Base-by-base conservation (phyloP, 805 yeast species). In the Vanderwaltozyma yarrowii region DNA sequence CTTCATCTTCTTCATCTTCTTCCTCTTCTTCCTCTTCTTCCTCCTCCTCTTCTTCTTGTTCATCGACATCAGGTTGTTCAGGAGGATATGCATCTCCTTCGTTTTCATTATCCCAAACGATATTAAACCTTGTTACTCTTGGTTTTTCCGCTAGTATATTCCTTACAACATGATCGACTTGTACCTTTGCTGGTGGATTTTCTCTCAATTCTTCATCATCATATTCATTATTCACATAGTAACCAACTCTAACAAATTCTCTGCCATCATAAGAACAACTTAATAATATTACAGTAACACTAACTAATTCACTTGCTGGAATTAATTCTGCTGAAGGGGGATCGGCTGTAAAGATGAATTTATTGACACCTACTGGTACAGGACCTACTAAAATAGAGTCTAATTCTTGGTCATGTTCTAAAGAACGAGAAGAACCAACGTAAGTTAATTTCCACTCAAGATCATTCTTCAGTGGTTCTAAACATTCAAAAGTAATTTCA, bases 351-450 rank as follows among this genome's bases (percentile, higher is more conserved):
- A 92, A 82, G 10, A 88, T 71, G 52, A 92, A 92, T 61, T 89
- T 87, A 57, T 92, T 92, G 30, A 89, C 78, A 1, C 99, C 99
- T 2, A 92, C 95, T 0, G 98, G 99, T 2, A 92, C 95, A 0
- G 99, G 99, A 0, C 99, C 99, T 3, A 92, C 99, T n/a, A 92
- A 65, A 28, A 92, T 78, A 1, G 96, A 87, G 56, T 92, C 99
- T 39, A 92, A 67, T 58, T 88, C 96, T 62, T 92, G 99, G 60
- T 92, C 99, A 51, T 92, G 96, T 46, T 92, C 96, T 36, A 86
- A 60, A 28, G 96, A 86, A 34, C 94, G 73, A 1, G 96, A 88
- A 4, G 95, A 84, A 2, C 99, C 98, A 30, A 92, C 98, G 50
- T 92, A 92, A 1, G 96, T 89, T 41, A 92, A 67, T 59, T 92